phyloP scores from a whole-genome alignment of 2,329 filamentous ascomycete genomes.

The Trichoderma arundinaceum region DNA sequence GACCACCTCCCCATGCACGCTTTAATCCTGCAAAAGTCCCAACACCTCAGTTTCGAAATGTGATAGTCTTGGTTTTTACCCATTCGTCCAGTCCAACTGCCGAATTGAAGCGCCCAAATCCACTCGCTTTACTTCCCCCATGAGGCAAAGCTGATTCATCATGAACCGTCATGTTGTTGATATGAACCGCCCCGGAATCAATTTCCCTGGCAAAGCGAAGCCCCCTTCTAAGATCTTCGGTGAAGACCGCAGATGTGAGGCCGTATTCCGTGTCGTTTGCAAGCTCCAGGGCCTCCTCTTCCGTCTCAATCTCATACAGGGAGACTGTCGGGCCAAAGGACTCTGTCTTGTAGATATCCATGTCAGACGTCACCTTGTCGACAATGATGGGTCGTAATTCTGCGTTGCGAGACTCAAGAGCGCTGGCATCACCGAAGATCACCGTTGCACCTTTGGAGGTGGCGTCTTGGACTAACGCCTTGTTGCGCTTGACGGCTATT shows the following conservation, averaged over 20 bases:
- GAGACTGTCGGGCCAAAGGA: constrained; percentile 79
- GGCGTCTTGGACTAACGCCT: constrained; percentile 70
- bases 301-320: constrained; percentile 67
- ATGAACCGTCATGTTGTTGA: constrained; percentile 70
- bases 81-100: constrained; percentile 64
- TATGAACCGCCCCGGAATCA: constrained; percentile 71
- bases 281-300: constrained; percentile 73
- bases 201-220: constrained; percentile 66
- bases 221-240: constrained; percentile 65
- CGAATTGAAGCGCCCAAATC: constrained; percentile 65
- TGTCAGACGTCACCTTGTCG: constrained; percentile 62
- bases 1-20: too few relatives aligned
- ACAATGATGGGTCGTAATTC: constrained; percentile 70
- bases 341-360: constrained; percentile 78
- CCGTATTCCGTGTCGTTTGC: constrained; percentile 87
- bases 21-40: too few relatives aligned
- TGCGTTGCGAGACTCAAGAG: constrained; percentile 43
- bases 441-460: constrained; percentile 67
- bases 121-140: constrained; percentile 68
- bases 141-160: constrained; percentile 69
- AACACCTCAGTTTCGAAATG: constrained; percentile 52
- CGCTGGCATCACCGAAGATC: constrained; percentile 47
- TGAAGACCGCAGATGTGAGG: constrained; percentile 73
- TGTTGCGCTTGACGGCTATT: constrained; percentile 69
- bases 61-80: constrained; percentile 67